Evolutionary conservation across 163 green algal species (phyloP).

Genomic region (Coccomyxa subellipsoidea): DNA sequence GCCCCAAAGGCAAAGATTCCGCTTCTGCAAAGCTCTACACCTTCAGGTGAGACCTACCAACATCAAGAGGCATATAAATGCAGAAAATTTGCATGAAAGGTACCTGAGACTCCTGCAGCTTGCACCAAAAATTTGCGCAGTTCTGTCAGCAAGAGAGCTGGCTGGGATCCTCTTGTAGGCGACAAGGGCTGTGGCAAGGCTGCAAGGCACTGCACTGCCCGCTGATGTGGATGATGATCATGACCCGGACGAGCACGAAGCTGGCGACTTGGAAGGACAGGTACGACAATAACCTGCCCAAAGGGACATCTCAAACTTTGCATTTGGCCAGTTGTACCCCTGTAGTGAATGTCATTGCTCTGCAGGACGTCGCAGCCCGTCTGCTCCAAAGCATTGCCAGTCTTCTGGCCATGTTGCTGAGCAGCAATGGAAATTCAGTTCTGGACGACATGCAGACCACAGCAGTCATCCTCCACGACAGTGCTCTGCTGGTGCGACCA

Average conservation of each 20-base stretch:
- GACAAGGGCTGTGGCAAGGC: not conserved
- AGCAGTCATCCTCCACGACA: slow-evolving; percentile 53
- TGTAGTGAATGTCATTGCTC: no score
- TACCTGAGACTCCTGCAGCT: no score
- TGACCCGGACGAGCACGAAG: no score
- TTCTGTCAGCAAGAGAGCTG: no score
- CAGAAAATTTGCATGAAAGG: no score
- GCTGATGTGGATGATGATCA: no score
- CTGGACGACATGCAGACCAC: slow-evolving; percentile 28
- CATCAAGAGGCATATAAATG: not conserved
- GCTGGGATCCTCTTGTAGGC: not conserved
- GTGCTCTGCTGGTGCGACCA: slow-evolving; percentile 33
- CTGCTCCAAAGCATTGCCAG: not conserved
- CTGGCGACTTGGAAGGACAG: not conserved
- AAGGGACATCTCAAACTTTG: no score
- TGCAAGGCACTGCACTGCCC: not conserved
- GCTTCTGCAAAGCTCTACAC: not conserved
- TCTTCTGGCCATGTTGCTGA: not conserved
- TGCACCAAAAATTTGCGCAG: no score
- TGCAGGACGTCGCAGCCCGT: not conserved
- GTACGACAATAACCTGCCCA: no score
- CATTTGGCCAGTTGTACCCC: no score
- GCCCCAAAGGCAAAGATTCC: not conserved
- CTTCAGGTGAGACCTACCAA: not conserved
- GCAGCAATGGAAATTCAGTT: not conserved